A percentile compares a stretch with the other conserved stretches of the same genome.
phyloP scores from a whole-genome alignment of 1,284 basidiomycete genomes.

The Agaricales sp. region DNA sequence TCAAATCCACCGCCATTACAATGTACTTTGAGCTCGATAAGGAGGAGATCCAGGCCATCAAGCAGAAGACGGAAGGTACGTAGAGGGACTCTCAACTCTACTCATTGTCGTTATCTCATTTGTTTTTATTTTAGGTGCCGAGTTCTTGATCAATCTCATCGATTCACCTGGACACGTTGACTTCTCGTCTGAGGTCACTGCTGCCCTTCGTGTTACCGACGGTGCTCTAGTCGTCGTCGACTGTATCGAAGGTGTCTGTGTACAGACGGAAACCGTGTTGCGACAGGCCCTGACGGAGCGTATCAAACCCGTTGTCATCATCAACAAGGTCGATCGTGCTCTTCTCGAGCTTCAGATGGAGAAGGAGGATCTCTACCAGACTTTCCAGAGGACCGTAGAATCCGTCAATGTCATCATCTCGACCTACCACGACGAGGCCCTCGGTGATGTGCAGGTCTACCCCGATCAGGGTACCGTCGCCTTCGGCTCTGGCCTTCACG shows the following conservation, averaged over 20 bases:
- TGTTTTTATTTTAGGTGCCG: conserved; percentile 49
- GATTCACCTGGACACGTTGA: conserved; percentile 99
- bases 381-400: conserved; percentile 97
- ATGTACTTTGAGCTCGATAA: conserved; percentile 98
- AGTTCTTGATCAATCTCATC: conserved; percentile 99
- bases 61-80: conserved; percentile 88
- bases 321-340: conserved; percentile 99
- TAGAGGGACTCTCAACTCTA: conserved; percentile 7
- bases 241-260: conserved; percentile 99
- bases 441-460: conserved; percentile 99
- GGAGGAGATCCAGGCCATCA: conserved; percentile 78
- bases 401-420: conserved; percentile 98
- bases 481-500: conserved; percentile 98
- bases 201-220: conserved; percentile 98
- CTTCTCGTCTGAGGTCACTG: conserved; percentile 99
- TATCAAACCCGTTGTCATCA: conserved; percentile 99
- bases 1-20: conserved; percentile 99
- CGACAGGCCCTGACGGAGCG: conserved; percentile 97
- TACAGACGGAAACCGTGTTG: conserved; percentile 99
- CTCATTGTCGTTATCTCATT: conserved; percentile 5
- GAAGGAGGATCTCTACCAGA: conserved; percentile 98
- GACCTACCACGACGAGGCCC: conserved; percentile 90
- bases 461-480: conserved; percentile 98
- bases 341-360: conserved; percentile 96
- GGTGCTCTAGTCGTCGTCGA: conserved; percentile 99